Evolutionary conservation across 306 rosid genomes (phyloP).

Genomic region (Prunus padus): DNA sequence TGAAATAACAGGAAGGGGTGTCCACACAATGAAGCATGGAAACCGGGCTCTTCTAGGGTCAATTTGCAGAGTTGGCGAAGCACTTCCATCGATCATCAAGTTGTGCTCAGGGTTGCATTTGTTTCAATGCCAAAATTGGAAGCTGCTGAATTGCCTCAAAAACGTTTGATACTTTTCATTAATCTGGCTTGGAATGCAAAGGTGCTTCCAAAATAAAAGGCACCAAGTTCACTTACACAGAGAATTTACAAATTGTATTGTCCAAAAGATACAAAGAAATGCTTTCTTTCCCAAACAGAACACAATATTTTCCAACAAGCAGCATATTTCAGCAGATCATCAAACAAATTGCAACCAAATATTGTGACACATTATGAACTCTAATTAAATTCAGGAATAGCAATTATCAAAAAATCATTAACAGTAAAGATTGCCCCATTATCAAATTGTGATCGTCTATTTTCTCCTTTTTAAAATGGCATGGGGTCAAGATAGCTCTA

Average conservation of each 20-base stretch:
- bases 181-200: neutral
- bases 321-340: neutral
- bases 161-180: neutral
- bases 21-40: conserved; percentile 94
- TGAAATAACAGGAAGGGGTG: conserved; percentile 91
- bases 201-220: neutral
- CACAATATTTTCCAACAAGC: neutral
- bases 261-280: neutral
- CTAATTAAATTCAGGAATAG: neutral
- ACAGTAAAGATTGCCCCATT: neutral
- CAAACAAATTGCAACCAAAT: neutral
- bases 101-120: conserved; percentile 46
- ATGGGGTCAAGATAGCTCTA: neutral
- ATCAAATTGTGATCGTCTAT: neutral
- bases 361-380: neutral
- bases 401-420: neutral
- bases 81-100: conserved; percentile 45
- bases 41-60: conserved; percentile 77
- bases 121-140: conserved; percentile 49
- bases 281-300: neutral
- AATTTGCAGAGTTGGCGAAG: conserved; percentile 50
- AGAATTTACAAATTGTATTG: neutral
- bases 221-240: neutral
- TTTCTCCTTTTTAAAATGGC: neutral
- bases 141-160: conserved; percentile 20